Base-by-base conservation (phyloP, 495 filamentous ascomycete genomes). In the Talaromyces wortmannii region DNA sequence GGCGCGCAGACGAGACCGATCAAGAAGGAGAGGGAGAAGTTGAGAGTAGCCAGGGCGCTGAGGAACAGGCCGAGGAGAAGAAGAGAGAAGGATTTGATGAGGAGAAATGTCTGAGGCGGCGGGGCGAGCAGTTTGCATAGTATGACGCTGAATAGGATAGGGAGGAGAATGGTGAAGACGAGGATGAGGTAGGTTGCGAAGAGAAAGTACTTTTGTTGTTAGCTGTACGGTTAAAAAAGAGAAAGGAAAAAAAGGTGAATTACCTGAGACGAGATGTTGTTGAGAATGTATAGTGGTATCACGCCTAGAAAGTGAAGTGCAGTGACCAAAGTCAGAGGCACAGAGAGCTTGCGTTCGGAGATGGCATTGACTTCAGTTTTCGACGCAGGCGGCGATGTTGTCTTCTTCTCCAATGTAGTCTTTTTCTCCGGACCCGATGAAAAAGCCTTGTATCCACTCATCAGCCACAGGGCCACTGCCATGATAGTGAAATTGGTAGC, bases 401-500 rank as follows among this genome's bases (percentile, higher is more conserved):
- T 49, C 31, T 65, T 65, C 57, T 72, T 53, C 31, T 65, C 59
- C 17, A 59, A 56, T 50, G 55, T 59, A n/a, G 50, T 42, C 12
- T 57, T 57, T 13, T 67, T 59, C 8, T 65, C 56, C 0, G 52
- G 15, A 44, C 68, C 62, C 31, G 55, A 58, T n/a, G 59, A 23
- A 57, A 61, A 58, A 45, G 33, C 78, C 71, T 56, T 61, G 52
- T 71, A 76, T 0, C 92, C 94, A 55, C 87, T 94, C 65, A 89
- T 83, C 48, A 96, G 77, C 94, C 94, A 98, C 31, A 97, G 71
- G 5, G 86, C 84, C 59, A 98, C 94, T 7, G 92, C 89, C 78
- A 90, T 95, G 72, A 98, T 92, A 16, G 89, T 95, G 59, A 97
- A 97, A 65, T 92, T 97, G 18, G 80, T 86, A 7, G 95, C 95